Conservation (phyloP, 257 asterid species). For the Cordia subcordata region DNA sequence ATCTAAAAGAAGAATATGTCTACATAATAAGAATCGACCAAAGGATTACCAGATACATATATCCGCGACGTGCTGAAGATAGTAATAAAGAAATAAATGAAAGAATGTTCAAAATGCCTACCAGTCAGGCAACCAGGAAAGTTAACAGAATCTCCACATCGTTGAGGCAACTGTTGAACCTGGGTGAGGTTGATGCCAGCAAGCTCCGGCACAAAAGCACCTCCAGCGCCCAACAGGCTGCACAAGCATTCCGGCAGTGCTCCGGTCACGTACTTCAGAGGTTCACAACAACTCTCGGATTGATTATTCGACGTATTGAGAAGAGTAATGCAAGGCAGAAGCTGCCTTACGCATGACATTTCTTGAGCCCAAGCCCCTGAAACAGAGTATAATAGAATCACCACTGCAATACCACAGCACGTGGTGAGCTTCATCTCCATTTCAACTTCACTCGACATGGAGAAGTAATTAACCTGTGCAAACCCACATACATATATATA, state of each 20-base stretch:
- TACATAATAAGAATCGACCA: too few species aligned
- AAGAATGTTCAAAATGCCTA: background rate
- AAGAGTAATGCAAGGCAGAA: background rate
- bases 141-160: background rate
- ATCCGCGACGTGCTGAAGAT: background rate
- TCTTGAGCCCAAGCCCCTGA: background rate
- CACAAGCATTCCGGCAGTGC: background rate
- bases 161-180: background rate
- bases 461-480: background rate
- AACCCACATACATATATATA: too few species aligned
- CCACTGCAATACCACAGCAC: background rate
- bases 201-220: background rate
- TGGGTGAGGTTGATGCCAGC: background rate
- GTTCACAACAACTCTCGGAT: conserved; percentile 2
- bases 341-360: background rate
- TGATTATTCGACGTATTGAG: background rate
- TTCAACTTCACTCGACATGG: background rate
- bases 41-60: too few species aligned
- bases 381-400: background rate
- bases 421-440: background rate
- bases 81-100: background rate
- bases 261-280: background rate
- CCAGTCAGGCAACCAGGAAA: background rate
- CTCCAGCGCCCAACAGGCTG: background rate
- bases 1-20: too few species aligned